Evolutionary conservation across 208 protist genomes (phyloP).

Genomic region (Leishmania guyanensis): DNA sequence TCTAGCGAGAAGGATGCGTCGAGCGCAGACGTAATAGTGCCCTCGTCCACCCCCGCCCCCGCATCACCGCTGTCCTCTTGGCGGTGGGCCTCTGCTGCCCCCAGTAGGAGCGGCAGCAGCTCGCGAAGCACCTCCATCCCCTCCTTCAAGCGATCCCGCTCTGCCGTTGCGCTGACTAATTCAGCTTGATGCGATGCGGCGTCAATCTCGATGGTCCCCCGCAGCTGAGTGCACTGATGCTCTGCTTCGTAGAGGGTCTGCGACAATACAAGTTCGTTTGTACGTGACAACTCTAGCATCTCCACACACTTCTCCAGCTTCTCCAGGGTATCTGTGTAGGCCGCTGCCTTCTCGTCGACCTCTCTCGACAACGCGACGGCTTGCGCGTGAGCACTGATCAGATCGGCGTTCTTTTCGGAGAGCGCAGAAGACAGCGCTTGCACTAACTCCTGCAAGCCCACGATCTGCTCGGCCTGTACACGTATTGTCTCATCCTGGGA

Average conservation of each 20-base stretch:
- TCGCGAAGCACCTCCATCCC: conserved; percentile 10
- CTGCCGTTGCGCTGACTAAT: neutral
- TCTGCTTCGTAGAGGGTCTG: conserved; percentile 31
- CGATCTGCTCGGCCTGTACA: conserved; percentile 42
- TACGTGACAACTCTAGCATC: conserved; percentile 43
- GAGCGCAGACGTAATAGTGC: neutral
- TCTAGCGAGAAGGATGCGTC: neutral
- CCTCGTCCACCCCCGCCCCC: neutral
- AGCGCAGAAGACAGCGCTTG: conserved; percentile 28
- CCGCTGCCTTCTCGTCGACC: conserved; percentile 38
- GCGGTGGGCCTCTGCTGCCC: conserved; percentile 1
- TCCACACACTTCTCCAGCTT: conserved; percentile 55
- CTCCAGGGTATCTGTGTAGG: conserved; percentile 45
- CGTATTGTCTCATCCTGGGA: conserved; percentile 28
- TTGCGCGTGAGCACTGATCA: neutral
- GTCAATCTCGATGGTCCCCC: conserved; percentile 1
- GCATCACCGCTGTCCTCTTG: neutral
- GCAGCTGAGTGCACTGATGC: conserved; percentile 39
- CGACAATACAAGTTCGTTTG: conserved; percentile 38
- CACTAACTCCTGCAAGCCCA: conserved; percentile 48
- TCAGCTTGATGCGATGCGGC: neutral
- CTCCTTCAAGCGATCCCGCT: conserved; percentile 3
- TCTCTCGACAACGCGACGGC: conserved; percentile 18
- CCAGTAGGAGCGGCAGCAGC: conserved; percentile 10
- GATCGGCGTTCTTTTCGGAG: neutral